Evolutionary conservation across 2,329 filamentous ascomycete genomes (phyloP), one percentile per base, ranked within the genome.

Genomic region (Aspergillus sp.): DNA sequence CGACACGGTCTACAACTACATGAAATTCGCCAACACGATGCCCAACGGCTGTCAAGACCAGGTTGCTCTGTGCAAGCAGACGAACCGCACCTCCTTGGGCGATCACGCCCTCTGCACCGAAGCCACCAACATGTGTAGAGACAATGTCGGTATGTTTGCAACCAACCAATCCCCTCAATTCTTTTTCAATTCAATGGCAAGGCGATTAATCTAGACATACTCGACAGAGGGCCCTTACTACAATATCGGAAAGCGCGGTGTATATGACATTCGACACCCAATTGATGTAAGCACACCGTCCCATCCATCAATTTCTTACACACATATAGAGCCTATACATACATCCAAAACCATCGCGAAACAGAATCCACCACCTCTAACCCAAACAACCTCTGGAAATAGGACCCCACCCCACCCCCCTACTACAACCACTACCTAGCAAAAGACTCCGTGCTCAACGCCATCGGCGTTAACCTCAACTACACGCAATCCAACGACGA

Each of bases 381-480:
- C 22, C 22, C 22, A 4, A 22, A 22, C 22, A 22, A 22, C 22
- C 22, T 22, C 22, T 22, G 22, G 22, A 22, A 22, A 22, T 62
- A 77, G 6, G 82, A 90, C 68, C 85, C 89, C 0, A 88, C 88
- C 62, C 89, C 90, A 3, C 81, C 86, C 0, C 76, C 74, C 39
- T 85, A 84, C 55, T 89, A 88, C 71, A 65, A 80, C 20, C 81
- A 87, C 45, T 91, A 89, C 72, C 80, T 93, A 55, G 89, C 90
- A 69, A 81, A 83, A 49, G 79, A 81, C 11, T 64, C 72, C 6
- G 79, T 90, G 1, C 84, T 86, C 61, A 70, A 82, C 20, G 83
- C 85, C 1, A 81, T 91, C 22, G 88, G 88, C 12, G 82, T 87
- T 1, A 83, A 84, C 7, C 71, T 88, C 54, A 89, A 88, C 69